phyloP scores from a whole-genome alignment of 2,329 filamentous ascomycete species.

The Pseudogymnoascus sp. region DNA sequence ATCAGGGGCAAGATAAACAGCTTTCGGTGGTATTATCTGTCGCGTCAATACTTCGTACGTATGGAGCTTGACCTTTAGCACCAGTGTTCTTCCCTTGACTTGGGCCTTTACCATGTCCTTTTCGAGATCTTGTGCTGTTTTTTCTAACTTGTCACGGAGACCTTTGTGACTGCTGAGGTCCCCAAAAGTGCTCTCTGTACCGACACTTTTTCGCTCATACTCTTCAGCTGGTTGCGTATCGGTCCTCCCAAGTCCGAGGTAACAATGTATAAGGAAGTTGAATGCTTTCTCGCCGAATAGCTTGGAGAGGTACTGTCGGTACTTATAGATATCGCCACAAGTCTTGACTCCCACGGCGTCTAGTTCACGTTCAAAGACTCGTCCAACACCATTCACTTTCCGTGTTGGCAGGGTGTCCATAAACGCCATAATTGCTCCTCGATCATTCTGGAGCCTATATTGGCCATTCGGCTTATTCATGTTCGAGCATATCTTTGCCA shows the following conservation, averaged over 20 bases:
- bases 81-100: constrained; percentile 83
- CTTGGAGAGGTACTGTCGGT: constrained; percentile 62
- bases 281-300: constrained; percentile 90
- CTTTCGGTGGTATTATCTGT: constrained; percentile 65
- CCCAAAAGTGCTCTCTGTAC: constrained; percentile 84
- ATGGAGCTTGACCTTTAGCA: constrained; percentile 87
- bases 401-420: constrained; percentile 76
- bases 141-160: constrained; percentile 68
- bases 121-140: constrained; percentile 76
- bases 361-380: constrained; percentile 86
- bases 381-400: constrained; percentile 91
- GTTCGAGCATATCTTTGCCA: constrained; percentile 94
- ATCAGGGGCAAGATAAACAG: constrained; percentile 67
- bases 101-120: constrained; percentile 71
- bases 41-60: constrained; percentile 87
- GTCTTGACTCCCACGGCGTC: constrained; percentile 79
- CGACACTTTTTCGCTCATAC: constrained; percentile 85
- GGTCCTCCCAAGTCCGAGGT: constrained; percentile 80
- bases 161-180: constrained; percentile 63
- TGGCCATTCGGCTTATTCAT: constrained; percentile 96
- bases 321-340: constrained; percentile 75
- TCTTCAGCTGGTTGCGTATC: constrained; percentile 78
- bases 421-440: constrained; percentile 69
- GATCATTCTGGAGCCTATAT: constrained; percentile 64
- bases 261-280: constrained; percentile 73